A percentile compares a stretch with the other conserved stretches of the same genome.
Conservation (phyloP, 1,284 basidiomycete species). For the Pseudozyma tsukubaensis region DNA sequence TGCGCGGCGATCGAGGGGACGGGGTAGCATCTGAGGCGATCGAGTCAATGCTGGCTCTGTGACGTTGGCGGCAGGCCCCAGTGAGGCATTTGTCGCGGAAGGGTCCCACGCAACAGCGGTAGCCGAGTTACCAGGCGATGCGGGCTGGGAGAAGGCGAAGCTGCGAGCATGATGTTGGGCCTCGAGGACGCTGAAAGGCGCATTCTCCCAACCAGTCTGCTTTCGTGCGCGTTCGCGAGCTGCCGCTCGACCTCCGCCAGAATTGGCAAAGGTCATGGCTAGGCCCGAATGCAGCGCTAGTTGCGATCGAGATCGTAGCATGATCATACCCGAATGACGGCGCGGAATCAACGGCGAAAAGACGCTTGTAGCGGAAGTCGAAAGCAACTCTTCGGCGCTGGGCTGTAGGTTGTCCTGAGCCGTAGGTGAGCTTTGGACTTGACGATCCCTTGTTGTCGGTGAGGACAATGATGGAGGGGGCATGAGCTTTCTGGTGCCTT, state of each 20-base stretch:
- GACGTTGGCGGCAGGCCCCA: slow-evolving; percentile 27
- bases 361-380: slow-evolving; percentile 11
- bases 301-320: slow-evolving; percentile 57
- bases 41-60: slow-evolving; percentile 7
- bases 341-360: slow-evolving; percentile 44
- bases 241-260: slow-evolving; percentile 56
- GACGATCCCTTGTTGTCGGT: background rate
- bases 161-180: slow-evolving; percentile 35
- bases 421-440: slow-evolving; percentile 1
- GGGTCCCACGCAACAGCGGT: slow-evolving; percentile 30
- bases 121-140: slow-evolving; percentile 34
- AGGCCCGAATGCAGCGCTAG: slow-evolving; percentile 50
- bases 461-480: background rate
- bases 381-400: slow-evolving; percentile 41
- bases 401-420: slow-evolving; percentile 16
- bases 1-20: slow-evolving; percentile 5
- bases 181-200: slow-evolving; percentile 60
- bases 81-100: slow-evolving; percentile 8
- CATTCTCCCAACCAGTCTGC: slow-evolving; percentile 52
- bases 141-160: slow-evolving; percentile 39
- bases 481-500: background rate
- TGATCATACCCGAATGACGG: slow-evolving; percentile 56
- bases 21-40: slow-evolving; percentile 23
- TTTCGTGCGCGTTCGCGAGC: slow-evolving; percentile 55
- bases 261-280: slow-evolving; percentile 38